phyloP scores from a whole-genome alignment of 2,329 filamentous ascomycete species.

The Colletotrichum sp. region DNA sequence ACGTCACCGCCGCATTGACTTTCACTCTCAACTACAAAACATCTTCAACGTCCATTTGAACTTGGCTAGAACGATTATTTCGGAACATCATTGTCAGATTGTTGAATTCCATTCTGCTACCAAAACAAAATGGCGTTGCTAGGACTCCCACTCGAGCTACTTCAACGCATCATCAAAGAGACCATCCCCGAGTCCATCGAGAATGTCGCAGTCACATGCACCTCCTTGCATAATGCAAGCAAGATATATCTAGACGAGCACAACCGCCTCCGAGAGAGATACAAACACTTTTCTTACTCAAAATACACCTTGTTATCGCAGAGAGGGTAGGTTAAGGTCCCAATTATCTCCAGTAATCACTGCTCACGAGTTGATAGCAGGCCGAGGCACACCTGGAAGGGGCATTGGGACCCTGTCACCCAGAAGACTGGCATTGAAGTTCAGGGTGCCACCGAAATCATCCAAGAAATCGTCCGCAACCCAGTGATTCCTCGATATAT shows the following conservation, averaged over 20 bases:
- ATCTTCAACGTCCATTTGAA: not conserved
- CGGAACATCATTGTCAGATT: not conserved
- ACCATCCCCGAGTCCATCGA: not conserved
- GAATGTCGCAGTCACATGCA: not conserved
- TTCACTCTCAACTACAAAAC: not conserved
- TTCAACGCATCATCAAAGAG: not conserved
- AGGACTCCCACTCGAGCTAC: not conserved
- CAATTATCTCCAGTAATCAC: not conserved
- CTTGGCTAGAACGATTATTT: not conserved
- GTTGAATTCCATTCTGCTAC: not conserved
- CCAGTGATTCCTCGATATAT: not conserved
- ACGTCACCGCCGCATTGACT: not conserved
- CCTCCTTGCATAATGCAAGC: not conserved
- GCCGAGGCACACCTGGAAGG: not conserved
- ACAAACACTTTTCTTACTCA: not conserved
- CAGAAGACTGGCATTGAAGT: not conserved
- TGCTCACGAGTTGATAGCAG: not conserved
- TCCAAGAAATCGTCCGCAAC: not conserved
- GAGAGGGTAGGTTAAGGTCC: not conserved
- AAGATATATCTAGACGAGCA: not conserved
- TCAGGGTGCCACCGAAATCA: not conserved
- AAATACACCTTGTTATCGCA: not conserved
- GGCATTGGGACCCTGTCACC: not conserved
- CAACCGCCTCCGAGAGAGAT: not conserved
- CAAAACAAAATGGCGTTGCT: not conserved